These are phyloP conservation scores for Arthroderma sp. DNA, from an alignment of 2,329 filamentous ascomycete genomes.

Conservation along the genomic window DNA sequence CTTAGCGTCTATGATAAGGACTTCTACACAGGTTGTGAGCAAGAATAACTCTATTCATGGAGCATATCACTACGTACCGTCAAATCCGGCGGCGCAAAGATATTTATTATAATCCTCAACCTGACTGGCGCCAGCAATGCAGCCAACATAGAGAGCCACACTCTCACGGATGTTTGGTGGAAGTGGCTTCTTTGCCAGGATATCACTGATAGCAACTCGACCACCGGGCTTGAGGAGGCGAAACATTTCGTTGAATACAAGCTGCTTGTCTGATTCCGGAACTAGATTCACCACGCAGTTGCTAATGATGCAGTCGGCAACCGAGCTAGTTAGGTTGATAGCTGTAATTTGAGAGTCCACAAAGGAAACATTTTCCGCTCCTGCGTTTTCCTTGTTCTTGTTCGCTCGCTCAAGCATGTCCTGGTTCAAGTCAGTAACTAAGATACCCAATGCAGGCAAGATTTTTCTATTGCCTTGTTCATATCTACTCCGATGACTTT, in stretches of 20 bases:
- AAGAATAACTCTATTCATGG: neutral
- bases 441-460: neutral
- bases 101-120: constrained; percentile 43
- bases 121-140: constrained; percentile 46
- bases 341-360: constrained; percentile 41
- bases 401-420: constrained; percentile 45
- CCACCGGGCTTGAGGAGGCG: constrained; percentile 47
- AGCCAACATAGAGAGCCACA: constrained; percentile 48
- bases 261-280: constrained; percentile 40
- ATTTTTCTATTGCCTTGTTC: constrained; percentile 37
- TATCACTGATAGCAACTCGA: constrained; percentile 48
- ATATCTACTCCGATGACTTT: constrained; percentile 48
- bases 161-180: constrained; percentile 38
- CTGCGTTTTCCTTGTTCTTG: constrained; percentile 32
- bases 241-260: constrained; percentile 47
- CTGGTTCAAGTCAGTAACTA: constrained; percentile 22
- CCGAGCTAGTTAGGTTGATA: constrained; percentile 34
- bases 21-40: constrained; percentile 21
- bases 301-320: constrained; percentile 47
- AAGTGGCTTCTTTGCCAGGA: constrained; percentile 42
- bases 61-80: constrained; percentile 24
- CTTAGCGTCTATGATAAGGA: constrained; percentile 37
- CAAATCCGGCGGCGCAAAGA: constrained; percentile 41
- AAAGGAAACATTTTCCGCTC: constrained; percentile 39
- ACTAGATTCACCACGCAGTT: constrained; percentile 55